Conservation (phyloP, 2,329 filamentous ascomycete genomes). For the Alternaria burnsii region DNA sequence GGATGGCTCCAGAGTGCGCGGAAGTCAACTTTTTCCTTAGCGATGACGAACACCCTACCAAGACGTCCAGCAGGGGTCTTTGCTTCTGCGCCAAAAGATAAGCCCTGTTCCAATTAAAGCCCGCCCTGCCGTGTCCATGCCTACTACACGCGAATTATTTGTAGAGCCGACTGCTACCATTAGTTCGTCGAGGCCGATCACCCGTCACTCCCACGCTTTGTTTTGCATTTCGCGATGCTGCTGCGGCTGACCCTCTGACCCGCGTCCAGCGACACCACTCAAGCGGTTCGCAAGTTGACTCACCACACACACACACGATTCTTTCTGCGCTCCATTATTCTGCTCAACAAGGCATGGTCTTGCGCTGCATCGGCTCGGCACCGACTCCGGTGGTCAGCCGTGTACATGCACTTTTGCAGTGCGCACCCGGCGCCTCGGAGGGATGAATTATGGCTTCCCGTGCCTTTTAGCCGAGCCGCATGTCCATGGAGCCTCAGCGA, state of each 20-base stretch:
- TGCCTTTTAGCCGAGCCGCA: conserved; percentile 20
- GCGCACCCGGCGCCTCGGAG: conserved; percentile 10
- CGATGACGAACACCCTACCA: conserved; percentile 31
- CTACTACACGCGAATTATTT: conserved; percentile 17
- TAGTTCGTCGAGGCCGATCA: conserved; percentile 3
- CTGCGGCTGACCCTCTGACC: conserved; percentile 1
- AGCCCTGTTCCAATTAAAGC: conserved; percentile 29
- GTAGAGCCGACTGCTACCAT: not conserved
- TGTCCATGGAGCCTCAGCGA: conserved; percentile 11
- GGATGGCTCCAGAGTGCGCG: conserved; percentile 13
- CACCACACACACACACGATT: not conserved
- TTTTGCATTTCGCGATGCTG: not conserved
- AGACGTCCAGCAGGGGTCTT: conserved; percentile 16
- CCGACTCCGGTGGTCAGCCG: conserved; percentile 11
- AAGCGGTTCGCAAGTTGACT: not conserved
- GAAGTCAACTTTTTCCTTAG: conserved; percentile 41
- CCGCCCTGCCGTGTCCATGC: conserved; percentile 15
- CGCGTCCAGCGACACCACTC: not conserved
- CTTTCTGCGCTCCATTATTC: conserved; percentile 1
- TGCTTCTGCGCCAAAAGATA: conserved; percentile 20
- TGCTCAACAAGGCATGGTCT: conserved; percentile 2
- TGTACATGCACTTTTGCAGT: conserved; percentile 8
- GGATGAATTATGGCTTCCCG: conserved; percentile 13
- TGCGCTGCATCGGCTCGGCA: conserved; percentile 12
- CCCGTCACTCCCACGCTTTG: conserved; percentile 12